Conservation (phyloP, 768 basidiomycete genomes). For the Naganishia vishniacii region DNA sequence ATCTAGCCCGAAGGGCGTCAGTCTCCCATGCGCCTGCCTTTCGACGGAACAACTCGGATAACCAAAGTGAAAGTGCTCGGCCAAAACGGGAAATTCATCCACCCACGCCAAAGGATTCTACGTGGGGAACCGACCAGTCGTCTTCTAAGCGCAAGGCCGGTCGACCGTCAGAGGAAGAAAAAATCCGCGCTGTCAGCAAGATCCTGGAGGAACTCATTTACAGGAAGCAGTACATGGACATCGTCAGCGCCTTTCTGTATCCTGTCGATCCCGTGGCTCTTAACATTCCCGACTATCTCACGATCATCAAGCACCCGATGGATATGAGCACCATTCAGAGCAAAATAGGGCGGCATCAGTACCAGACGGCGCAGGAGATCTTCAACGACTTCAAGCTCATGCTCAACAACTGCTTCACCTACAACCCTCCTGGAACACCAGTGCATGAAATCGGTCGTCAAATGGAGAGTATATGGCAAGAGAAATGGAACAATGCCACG, state of each 20-base stretch:
- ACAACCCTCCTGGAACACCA: constrained; percentile 80
- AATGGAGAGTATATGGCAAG: constrained; percentile 80
- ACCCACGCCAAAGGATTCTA: constrained; percentile 82
- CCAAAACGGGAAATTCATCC: constrained; percentile 98
- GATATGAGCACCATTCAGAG: constrained; percentile 81
- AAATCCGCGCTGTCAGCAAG: constrained; percentile 68
- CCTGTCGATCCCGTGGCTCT: constrained; percentile 82
- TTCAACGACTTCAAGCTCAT: constrained; percentile 88
- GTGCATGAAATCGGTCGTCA: constrained; percentile 82
- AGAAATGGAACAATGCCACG: constrained; percentile 69
- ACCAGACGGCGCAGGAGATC: constrained; percentile 71
- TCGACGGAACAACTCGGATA: constrained; percentile 58
- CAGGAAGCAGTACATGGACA: constrained; percentile 62
- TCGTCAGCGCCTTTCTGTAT: constrained; percentile 81
- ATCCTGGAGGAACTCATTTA: constrained; percentile 64
- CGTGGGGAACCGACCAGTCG: constrained; percentile 72
- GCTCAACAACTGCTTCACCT: constrained; percentile 86
- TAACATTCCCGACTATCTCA: constrained; percentile 76
- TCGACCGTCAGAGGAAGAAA: constrained; percentile 55
- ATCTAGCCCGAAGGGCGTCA: constrained; percentile 63
- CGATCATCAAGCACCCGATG: constrained; percentile 90
- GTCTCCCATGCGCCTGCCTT: constrained; percentile 70
- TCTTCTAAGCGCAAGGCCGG: constrained; percentile 56
- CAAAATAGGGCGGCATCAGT: constrained; percentile 73
- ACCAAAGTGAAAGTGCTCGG: constrained; percentile 49